Evolutionary conservation across 306 rosid species (phyloP).

Genomic region (Cyamopsis tetragonoloba): DNA sequence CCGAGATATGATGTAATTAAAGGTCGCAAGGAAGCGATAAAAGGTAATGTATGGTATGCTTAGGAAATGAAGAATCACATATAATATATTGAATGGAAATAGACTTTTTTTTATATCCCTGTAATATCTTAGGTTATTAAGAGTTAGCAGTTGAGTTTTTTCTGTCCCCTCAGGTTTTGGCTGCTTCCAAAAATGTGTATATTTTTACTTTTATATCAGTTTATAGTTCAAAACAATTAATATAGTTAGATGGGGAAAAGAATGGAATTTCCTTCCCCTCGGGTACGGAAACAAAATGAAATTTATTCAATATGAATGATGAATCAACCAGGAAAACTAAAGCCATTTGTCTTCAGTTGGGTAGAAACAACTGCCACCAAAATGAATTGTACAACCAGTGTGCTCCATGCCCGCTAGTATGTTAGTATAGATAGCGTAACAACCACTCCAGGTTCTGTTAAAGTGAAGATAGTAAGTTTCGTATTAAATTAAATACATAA

Average conservation of each 20-base stretch:
- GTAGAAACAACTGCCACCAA: slow-evolving; percentile 19
- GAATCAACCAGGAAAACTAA: slow-evolving; percentile 24
- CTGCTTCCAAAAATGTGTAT: neutral
- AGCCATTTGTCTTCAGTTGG: slow-evolving; percentile 24
- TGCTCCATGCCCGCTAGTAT: slow-evolving; percentile 21
- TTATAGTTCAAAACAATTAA: slow-evolving; percentile 12
- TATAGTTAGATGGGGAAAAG: slow-evolving; percentile 28
- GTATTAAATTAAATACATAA: slow-evolving; percentile 20
- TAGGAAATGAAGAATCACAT: slow-evolving; percentile 6
- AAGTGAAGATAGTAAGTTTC: slow-evolving; percentile 29
- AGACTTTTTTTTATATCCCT: slow-evolving; percentile 10
- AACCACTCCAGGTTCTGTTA: slow-evolving; percentile 83
- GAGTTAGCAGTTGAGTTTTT: neutral
- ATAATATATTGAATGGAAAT: neutral
- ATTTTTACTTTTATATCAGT: neutral
- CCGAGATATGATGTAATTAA: neutral
- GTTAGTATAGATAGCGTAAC: slow-evolving; percentile 54
- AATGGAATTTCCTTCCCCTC: slow-evolving; percentile 13
- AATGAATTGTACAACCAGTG: slow-evolving; percentile 14
- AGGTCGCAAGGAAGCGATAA: neutral
- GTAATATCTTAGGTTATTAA: slow-evolving; percentile 7
- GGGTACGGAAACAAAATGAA: slow-evolving; percentile 16
- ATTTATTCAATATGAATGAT: slow-evolving; percentile 17
- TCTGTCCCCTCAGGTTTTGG: neutral
- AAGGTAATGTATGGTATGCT: neutral